These are phyloP conservation scores for Trichoderma polysporum DNA, from an alignment of 2,329 filamentous ascomycete species.

Conservation along the genomic window DNA sequence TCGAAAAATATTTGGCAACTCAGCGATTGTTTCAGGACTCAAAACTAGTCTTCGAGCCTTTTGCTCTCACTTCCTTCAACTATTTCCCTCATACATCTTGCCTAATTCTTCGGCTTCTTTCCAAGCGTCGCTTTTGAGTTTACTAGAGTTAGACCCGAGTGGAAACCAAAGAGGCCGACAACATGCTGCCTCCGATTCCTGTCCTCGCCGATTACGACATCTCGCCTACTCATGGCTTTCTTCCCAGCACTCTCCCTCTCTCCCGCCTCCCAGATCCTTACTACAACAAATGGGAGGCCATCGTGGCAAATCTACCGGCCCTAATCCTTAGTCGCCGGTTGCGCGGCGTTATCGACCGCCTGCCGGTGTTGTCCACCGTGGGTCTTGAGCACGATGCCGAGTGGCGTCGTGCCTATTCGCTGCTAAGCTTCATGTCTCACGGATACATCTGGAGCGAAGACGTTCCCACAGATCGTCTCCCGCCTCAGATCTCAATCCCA, in stretches of 20 bases:
- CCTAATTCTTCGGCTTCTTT: background rate
- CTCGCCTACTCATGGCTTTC: conserved; percentile 77
- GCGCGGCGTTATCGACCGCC: conserved; percentile 71
- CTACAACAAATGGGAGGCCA: conserved; percentile 91
- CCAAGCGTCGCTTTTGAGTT: background rate
- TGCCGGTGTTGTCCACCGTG: conserved; percentile 81
- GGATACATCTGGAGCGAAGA: conserved; percentile 96
- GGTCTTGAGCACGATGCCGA: conserved; percentile 81
- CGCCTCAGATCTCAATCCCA: conserved; percentile 78
- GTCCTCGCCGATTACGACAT: conserved; percentile 75
- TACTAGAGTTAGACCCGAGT: background rate
- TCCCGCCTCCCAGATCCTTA: conserved; percentile 81
- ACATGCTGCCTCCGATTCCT: conserved; percentile 62
- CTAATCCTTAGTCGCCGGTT: conserved; percentile 83
- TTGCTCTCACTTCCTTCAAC: background rate
- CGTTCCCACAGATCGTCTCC: conserved; percentile 73
- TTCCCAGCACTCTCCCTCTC: conserved; percentile 78
- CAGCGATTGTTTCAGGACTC: conserved; percentile 7
- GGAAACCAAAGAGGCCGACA: background rate
- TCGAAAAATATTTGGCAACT: background rate
- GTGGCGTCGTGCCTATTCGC: conserved; percentile 90
- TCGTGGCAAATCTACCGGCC: conserved; percentile 81
- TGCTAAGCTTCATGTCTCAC: conserved; percentile 89
- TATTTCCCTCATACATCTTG: background rate
- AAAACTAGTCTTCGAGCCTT: background rate